phyloP scores from a whole-genome alignment of 1,284 basidiomycete genomes.

The Tilletia setariae region DNA sequence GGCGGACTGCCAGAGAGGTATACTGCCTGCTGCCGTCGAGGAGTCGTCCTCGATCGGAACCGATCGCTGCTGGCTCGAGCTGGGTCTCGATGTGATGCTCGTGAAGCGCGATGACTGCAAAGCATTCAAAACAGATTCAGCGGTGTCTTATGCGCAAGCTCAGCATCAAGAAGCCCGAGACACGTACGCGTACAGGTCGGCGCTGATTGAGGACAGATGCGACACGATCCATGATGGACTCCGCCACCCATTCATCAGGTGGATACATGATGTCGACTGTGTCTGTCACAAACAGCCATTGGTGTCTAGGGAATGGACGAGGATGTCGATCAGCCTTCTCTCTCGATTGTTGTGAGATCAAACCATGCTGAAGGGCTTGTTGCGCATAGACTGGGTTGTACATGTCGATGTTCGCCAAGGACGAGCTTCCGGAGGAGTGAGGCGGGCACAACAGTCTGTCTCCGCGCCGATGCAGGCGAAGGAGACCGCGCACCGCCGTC shows the following conservation, averaged over 20 bases:
- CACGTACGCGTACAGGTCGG: conserved; percentile 46
- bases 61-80: neutral
- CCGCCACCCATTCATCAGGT: conserved; percentile 75
- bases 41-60: neutral
- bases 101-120: neutral
- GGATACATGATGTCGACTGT: conserved; percentile 91
- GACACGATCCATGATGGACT: conserved; percentile 84
- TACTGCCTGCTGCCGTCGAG: conserved; percentile 17
- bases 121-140: conserved; percentile 6
- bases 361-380: too few relatives aligned
- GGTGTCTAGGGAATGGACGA: conserved; percentile 66
- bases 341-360: neutral
- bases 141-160: neutral
- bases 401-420: too few relatives aligned
- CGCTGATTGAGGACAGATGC: conserved; percentile 65
- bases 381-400: too few relatives aligned
- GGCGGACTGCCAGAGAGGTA: conserved; percentile 2
- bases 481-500: too few relatives aligned
- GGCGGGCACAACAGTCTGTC: too few relatives aligned
- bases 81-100: conserved; percentile 17
- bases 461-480: too few relatives aligned
- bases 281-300: conserved; percentile 98
- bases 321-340: neutral
- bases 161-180: conserved; percentile 47
- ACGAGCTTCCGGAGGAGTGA: too few relatives aligned